Conservation (phyloP, 805 yeast genomes). For the Teunomyces stri region DNA sequence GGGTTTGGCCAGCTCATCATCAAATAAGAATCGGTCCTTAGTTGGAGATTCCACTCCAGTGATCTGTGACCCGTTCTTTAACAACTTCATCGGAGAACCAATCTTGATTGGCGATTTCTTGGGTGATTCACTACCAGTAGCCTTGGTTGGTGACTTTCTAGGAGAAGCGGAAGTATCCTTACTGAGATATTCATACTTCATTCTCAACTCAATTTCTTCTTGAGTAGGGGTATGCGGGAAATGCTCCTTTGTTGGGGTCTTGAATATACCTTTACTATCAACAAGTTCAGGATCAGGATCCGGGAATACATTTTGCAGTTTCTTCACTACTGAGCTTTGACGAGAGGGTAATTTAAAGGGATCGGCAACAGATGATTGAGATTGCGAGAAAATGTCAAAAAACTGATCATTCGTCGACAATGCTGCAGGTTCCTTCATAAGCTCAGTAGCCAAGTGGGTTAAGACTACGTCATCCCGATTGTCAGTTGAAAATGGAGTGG, state of each 20-base stretch:
- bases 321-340: slow-evolving; percentile 11
- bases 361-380: slow-evolving; percentile 3
- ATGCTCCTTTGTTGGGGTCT: slow-evolving; percentile 26
- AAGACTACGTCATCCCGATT: background rate
- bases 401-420: slow-evolving; percentile 27
- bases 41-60: slow-evolving; percentile 17
- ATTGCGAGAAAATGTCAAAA: slow-evolving; percentile 18
- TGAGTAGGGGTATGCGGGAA: background rate
- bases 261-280: slow-evolving; percentile 19
- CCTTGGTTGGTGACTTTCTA: slow-evolving; percentile 2
- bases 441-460: slow-evolving; percentile 36
- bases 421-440: slow-evolving; percentile 28
- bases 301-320: slow-evolving; percentile 20
- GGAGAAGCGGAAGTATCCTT: slow-evolving; percentile 12
- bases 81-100: slow-evolving; percentile 36
- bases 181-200: slow-evolving; percentile 12
- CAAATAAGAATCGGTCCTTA: background rate
- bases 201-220: slow-evolving; percentile 10
- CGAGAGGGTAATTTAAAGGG: slow-evolving; percentile 4
- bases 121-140: slow-evolving; percentile 7
- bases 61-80: slow-evolving; percentile 28
- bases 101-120: slow-evolving; percentile 33
- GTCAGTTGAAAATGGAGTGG: slow-evolving; percentile 8
- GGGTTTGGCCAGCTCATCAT: slow-evolving; percentile 9
- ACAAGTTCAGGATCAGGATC: slow-evolving; percentile 33